Conservation (phyloP, 1,284 basidiomycete genomes). For the Heterobasidion occidentale region DNA sequence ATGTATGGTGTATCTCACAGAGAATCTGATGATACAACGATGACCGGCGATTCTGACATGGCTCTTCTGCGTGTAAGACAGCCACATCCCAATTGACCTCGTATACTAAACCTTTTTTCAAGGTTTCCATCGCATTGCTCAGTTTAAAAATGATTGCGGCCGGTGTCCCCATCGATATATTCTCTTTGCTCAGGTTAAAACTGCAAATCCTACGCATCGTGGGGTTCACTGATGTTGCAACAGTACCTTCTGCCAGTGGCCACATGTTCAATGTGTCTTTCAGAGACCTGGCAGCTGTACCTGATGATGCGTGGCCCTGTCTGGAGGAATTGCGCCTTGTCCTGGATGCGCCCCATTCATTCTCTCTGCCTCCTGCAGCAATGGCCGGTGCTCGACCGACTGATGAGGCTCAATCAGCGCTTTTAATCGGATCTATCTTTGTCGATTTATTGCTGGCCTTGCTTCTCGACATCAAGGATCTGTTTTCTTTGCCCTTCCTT, state of each 20-base stretch:
- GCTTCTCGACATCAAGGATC: conserved; percentile 34
- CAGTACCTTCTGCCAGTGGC: conserved; percentile 36
- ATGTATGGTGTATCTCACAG: conserved; percentile 36
- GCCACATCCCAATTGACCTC: not conserved
- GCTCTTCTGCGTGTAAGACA: conserved; percentile 36
- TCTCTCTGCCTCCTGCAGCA: conserved; percentile 39
- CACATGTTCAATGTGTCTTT: conserved; percentile 47
- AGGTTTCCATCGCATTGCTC: conserved; percentile 51
- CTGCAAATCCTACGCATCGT: conserved; percentile 43
- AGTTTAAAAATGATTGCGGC: conserved; percentile 58
- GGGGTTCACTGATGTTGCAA: conserved; percentile 45
- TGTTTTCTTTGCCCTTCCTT: conserved; percentile 39
- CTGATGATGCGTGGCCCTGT: conserved; percentile 41
- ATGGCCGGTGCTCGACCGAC: conserved; percentile 34
- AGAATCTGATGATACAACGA: conserved; percentile 7
- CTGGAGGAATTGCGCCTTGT: conserved; percentile 46
- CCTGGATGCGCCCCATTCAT: conserved; percentile 47
- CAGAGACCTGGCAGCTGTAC: conserved; percentile 33
- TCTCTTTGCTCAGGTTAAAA: conserved; percentile 53
- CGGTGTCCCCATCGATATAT: conserved; percentile 43
- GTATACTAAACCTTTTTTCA: not conserved
- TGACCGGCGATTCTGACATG: conserved; percentile 35
- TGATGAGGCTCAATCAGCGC: conserved; percentile 33
- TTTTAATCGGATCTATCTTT: conserved; percentile 54
- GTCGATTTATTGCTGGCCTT: conserved; percentile 49